Evolutionary conservation across 2,329 filamentous ascomycete species (phyloP).

Genomic region (Fusarium denticulatum): DNA sequence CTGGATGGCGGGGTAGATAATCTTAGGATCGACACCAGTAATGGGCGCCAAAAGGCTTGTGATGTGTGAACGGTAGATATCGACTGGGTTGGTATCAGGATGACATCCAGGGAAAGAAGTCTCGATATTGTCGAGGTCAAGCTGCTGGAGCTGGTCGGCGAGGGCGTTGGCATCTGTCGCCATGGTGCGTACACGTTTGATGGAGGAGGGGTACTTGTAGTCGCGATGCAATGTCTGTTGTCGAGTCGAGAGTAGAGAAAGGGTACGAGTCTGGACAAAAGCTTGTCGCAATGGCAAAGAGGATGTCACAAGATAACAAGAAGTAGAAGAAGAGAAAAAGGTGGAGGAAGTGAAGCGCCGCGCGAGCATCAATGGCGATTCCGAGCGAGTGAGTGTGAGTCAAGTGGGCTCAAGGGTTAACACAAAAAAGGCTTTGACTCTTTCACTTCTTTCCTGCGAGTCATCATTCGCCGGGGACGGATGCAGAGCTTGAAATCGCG

Average conservation of each 20-base stretch:
- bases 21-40: conserved; percentile 73
- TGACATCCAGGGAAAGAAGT: conserved; percentile 63
- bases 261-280: background rate
- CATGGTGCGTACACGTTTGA: conserved; percentile 21
- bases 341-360: conserved; percentile 40
- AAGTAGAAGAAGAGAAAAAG: conserved; percentile 35
- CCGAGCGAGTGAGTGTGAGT: conserved; percentile 39
- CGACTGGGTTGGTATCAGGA: conserved; percentile 78
- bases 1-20: conserved; percentile 79
- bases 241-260: conserved; percentile 9
- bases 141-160: conserved; percentile 41
- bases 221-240: conserved; percentile 1
- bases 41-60: conserved; percentile 73
- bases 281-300: conserved; percentile 19
- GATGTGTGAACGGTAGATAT: conserved; percentile 82
- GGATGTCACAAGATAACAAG: conserved; percentile 12
- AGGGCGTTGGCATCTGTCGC: conserved; percentile 40
- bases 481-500: conserved; percentile 24
- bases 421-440: conserved; percentile 43
- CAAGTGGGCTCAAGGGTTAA: conserved; percentile 43
- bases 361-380: conserved; percentile 42
- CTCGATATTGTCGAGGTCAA: conserved; percentile 34
- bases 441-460: conserved; percentile 24
- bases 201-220: conserved; percentile 19
- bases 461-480: conserved; percentile 25